Percentiles rank a stretch among this genome's conserved stretches.
phyloP scores from a whole-genome alignment of 176 grass and related monocot species.

The Eleusine indica region DNA sequence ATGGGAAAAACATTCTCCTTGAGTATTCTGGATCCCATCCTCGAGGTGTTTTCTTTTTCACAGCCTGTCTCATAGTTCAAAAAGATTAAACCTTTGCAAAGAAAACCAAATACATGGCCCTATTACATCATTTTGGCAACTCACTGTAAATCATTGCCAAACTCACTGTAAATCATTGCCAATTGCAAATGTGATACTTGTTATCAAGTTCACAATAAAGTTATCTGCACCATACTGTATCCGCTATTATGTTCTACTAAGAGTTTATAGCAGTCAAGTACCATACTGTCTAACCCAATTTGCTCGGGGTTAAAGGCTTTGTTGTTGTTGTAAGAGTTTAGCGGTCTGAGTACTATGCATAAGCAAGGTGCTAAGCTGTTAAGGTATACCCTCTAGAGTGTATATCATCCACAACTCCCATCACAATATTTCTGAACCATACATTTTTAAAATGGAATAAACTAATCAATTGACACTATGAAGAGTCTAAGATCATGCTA shows the following conservation, averaged over 20 bases:
- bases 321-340: no score
- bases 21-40: constrained; percentile 15
- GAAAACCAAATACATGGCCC: background rate
- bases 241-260: background rate
- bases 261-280: background rate
- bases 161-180: no score
- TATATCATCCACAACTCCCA: background rate
- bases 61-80: background rate
- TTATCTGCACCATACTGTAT: background rate
- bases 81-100: background rate
- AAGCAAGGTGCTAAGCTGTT: background rate
- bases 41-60: background rate
- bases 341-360: no score
- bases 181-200: background rate
- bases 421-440: background rate
- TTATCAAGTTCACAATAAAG: background rate
- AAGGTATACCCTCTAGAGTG: background rate
- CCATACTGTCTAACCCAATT: background rate
- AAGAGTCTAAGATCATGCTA: background rate
- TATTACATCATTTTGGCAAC: background rate
- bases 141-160: no score
- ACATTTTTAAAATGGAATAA: no score
- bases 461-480: no score
- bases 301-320: no score
- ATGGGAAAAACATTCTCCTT: constrained; percentile 30